Conservation (phyloP, 768 basidiomycete genomes). For the Kwoniella pini region DNA sequence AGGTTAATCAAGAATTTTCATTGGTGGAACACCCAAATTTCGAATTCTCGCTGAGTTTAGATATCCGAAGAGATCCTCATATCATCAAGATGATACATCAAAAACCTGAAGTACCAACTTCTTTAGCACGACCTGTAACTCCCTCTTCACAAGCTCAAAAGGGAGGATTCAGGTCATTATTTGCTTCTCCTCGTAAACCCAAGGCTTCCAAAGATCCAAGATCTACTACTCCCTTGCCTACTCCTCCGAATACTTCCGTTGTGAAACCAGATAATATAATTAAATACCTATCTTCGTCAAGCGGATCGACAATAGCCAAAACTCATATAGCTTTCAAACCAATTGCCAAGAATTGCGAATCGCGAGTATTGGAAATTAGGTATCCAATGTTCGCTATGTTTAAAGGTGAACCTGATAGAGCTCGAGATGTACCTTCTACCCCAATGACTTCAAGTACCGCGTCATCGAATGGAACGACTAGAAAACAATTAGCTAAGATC, state of each 20-base stretch:
- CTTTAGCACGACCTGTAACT: conserved; percentile 58
- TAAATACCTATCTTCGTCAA: conserved; percentile 45
- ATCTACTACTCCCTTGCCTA: conserved; percentile 21
- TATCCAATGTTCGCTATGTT: conserved; percentile 55
- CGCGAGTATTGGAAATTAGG: conserved; percentile 72
- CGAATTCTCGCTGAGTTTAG: conserved; percentile 87
- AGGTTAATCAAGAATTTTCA: conserved; percentile 55
- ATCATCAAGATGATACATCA: conserved; percentile 68
- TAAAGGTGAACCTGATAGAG: conserved; percentile 44
- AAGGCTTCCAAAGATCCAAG: conserved; percentile 30
- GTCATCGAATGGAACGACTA: conserved; percentile 34
- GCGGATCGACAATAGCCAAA: conserved; percentile 67
- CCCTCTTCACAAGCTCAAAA: conserved; percentile 69
- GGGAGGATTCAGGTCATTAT: conserved; percentile 50
- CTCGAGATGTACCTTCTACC: conserved; percentile 1
- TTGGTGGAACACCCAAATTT: conserved; percentile 73
- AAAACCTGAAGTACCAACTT: conserved; percentile 57
- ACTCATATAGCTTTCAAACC: conserved; percentile 89
- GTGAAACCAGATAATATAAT: conserved; percentile 37
- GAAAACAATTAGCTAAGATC: conserved; percentile 79
- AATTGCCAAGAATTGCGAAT: conserved; percentile 77
- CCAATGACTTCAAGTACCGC: conserved; percentile 5
- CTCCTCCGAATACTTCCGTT: conserved; percentile 2
- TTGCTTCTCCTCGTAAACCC: conserved; percentile 57
- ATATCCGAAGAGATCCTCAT: conserved; percentile 82